A percentile compares a stretch with the other conserved stretches of the same genome.
Conservation (phyloP, 2,329 filamentous ascomycete genomes). For the Neopestalotiopsis rosae region DNA sequence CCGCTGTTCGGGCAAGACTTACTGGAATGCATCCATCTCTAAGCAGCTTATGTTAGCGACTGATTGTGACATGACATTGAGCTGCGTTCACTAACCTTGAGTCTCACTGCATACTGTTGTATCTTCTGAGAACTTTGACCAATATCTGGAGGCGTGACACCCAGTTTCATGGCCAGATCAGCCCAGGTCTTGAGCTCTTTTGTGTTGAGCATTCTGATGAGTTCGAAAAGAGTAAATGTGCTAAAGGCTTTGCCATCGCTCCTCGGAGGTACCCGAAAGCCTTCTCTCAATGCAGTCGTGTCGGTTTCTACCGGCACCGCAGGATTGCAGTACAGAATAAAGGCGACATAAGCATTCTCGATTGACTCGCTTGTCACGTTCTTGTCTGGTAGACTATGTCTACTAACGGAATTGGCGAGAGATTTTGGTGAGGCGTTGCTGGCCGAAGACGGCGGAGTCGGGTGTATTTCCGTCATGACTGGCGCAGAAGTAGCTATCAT, state of each 20-base stretch:
- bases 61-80: no score
- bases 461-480: conserved; percentile 13
- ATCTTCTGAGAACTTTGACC: conserved; percentile 92
- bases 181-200: conserved; percentile 95
- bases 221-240: conserved; percentile 75
- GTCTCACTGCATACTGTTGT: conserved; percentile 88
- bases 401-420: conserved; percentile 22
- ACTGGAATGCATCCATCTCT: conserved; percentile 91
- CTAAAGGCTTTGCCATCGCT: conserved; percentile 89
- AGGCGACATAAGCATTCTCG: conserved; percentile 81
- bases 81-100: conserved; percentile 68
- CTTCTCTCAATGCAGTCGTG: conserved; percentile 72
- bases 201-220: conserved; percentile 78
- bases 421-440: conserved; percentile 34
- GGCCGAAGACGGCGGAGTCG: conserved; percentile 32
- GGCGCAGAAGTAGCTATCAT: conserved; percentile 3
- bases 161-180: conserved; percentile 83
- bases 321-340: conserved; percentile 92
- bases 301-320: conserved; percentile 73
- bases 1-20: background rate
- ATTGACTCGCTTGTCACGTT: conserved; percentile 73
- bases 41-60: conserved; percentile 6
- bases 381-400: conserved; percentile 63
- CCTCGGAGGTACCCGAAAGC: conserved; percentile 80
- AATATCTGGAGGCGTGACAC: conserved; percentile 82